These are phyloP conservation scores for Aspergillus bridgeri DNA, from an alignment of 495 filamentous ascomycete genomes.

Conservation along the genomic window DNA sequence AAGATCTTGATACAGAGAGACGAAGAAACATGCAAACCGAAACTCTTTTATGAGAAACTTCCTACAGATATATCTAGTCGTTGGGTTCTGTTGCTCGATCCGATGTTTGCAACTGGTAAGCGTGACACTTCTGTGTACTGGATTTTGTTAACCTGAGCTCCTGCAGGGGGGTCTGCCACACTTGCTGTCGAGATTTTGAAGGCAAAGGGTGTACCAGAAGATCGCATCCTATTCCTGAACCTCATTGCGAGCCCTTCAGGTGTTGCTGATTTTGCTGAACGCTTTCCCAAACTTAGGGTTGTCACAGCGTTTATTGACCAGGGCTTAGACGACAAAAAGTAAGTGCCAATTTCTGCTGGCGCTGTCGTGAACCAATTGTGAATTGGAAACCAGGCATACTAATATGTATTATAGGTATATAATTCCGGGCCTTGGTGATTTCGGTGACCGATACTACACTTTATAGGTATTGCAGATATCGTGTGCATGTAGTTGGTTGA, in stretches of 20 bases:
- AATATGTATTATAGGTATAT: conserved; percentile 68
- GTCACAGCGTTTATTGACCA: conserved; percentile 97
- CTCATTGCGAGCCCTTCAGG: conserved; percentile 93
- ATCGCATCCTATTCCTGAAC: conserved; percentile 93
- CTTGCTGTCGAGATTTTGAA: conserved; percentile 94
- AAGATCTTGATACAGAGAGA: conserved; percentile 98
- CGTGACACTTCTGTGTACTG: conserved; percentile 2
- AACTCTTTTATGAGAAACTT: conserved; percentile 94
- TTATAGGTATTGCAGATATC: conserved; percentile 43
- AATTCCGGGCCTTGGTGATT: conserved; percentile 91
- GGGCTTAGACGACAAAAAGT: conserved; percentile 97
- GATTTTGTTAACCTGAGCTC: conserved; percentile 9
- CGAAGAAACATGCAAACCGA: conserved; percentile 88
- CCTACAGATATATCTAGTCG: conserved; percentile 87
- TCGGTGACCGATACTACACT: conserved; percentile 95
- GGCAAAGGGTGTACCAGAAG: conserved; percentile 85
- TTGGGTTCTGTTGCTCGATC: conserved; percentile 94
- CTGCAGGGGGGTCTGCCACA: conserved; percentile 82
- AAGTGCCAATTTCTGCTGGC: conserved; percentile 24
- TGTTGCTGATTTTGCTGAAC: conserved; percentile 81
- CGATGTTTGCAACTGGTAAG: conserved; percentile 96
- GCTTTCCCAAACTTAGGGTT: conserved; percentile 86
- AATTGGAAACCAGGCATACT: not conserved
- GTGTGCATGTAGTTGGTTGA: not conserved
- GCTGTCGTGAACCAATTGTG: no score